Evolutionary conservation across 192 early-diverging fungal genomes (phyloP).

Genomic region (Podila minutissima): DNA sequence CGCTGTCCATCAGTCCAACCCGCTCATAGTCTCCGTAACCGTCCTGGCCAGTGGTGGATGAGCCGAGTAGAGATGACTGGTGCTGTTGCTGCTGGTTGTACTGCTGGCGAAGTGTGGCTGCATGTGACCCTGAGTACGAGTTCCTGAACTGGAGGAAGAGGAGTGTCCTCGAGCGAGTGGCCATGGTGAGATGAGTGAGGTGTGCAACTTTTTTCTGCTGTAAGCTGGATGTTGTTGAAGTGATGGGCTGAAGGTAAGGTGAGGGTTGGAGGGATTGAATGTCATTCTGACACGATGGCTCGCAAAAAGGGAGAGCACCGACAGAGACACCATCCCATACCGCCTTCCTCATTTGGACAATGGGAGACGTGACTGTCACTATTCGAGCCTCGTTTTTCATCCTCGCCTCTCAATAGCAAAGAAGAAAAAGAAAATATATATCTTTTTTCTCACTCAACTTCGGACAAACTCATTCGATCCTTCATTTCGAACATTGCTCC

Average conservation of each 20-base stretch:
- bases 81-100: conserved; percentile 55
- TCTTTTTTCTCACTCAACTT: too few species aligned
- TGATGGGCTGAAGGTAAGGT: background rate
- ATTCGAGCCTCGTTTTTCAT: background rate
- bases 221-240: too few species aligned
- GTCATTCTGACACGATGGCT: background rate
- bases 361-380: background rate
- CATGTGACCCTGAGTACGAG: conserved; percentile 70
- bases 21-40: conserved; percentile 54
- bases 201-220: background rate
- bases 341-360: background rate
- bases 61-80: conserved; percentile 56
- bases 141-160: conserved; percentile 95
- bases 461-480: too few species aligned
- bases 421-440: too few species aligned
- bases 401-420: background rate
- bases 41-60: background rate
- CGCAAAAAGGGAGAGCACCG: background rate
- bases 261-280: background rate
- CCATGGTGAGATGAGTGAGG: conserved; percentile 58
- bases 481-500: too few species aligned
- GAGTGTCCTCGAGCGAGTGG: conserved; percentile 89
- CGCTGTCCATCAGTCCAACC: conserved; percentile 70
- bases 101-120: conserved; percentile 38
- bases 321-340: too few species aligned